These are phyloP conservation scores for Protomyces arabidopsidicola DNA, from an alignment of 1,139 yeast genomes.

Conservation along the genomic window DNA sequence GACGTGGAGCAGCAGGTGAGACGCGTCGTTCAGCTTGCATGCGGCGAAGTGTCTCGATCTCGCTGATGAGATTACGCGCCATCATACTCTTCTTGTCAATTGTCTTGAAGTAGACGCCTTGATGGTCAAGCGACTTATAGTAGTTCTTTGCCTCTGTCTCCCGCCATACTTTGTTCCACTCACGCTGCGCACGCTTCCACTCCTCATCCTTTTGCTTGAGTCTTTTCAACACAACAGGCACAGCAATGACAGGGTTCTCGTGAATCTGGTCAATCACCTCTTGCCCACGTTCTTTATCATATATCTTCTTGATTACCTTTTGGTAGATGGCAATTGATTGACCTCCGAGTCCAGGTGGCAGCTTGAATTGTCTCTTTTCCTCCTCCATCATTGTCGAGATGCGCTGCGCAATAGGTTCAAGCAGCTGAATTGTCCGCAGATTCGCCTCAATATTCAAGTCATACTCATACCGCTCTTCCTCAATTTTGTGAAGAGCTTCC, in stretches of 20 bases:
- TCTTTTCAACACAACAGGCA: conserved; percentile 85
- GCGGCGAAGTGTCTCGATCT: conserved; percentile 83
- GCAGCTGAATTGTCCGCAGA: conserved; percentile 86
- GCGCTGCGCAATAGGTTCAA: conserved; percentile 91
- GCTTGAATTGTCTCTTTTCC: conserved; percentile 76
- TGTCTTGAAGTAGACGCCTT: conserved; percentile 92
- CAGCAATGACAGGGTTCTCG: conserved; percentile 90
- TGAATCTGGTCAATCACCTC: conserved; percentile 95
- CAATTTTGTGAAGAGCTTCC: conserved; percentile 88
- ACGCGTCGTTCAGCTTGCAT: conserved; percentile 77
- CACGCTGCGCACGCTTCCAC: conserved; percentile 97
- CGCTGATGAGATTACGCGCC: conserved; percentile 82
- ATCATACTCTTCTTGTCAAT: conserved; percentile 90
- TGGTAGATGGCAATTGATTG: conserved; percentile 86
- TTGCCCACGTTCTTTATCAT: conserved; percentile 90
- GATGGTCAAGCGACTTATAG: conserved; percentile 87
- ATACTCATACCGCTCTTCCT: conserved; percentile 95
- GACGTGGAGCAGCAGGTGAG: conserved; percentile 75
- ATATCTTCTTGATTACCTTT: conserved; percentile 83
- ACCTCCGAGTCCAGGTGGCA: conserved; percentile 91
- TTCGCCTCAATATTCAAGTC: conserved; percentile 94
- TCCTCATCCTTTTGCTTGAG: conserved; percentile 97
- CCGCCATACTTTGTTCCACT: conserved; percentile 99
- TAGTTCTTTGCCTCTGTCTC: conserved; percentile 95
- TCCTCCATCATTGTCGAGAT: conserved; percentile 89